Conservation (phyloP, 768 basidiomycete genomes). For the Naematelia encephala region DNA sequence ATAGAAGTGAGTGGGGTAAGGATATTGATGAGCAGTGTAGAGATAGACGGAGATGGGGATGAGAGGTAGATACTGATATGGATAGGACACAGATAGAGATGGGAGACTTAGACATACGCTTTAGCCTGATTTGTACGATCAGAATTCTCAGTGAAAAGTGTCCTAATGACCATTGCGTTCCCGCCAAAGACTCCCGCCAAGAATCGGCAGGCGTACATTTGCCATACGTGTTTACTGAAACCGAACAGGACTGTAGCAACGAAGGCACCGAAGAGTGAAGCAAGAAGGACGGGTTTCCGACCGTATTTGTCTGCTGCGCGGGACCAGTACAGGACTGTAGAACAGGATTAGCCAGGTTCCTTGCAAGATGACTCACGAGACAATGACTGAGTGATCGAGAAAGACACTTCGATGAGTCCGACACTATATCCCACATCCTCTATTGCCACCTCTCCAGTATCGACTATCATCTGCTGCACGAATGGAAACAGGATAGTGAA, state of each 20-base stretch:
- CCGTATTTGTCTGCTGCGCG: constrained; percentile 21
- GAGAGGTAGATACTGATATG: no score
- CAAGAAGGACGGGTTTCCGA: constrained; percentile 22
- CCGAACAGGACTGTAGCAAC: constrained; percentile 16
- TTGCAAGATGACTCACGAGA: constrained; percentile 10
- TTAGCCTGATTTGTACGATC: constrained; percentile 19
- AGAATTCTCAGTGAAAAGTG: constrained; percentile 23
- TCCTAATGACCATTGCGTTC: constrained; percentile 25
- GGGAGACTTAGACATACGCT: constrained; percentile 25
- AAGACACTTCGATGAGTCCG: constrained; percentile 20
- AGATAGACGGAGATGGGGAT: no score
- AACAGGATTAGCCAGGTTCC: neutral
- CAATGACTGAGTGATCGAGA: constrained; percentile 25
- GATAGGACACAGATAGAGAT: no score
- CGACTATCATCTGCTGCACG: constrained; percentile 27
- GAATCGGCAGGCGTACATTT: constrained; percentile 24
- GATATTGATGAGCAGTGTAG: no score
- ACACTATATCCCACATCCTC: constrained; percentile 26
- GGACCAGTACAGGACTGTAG: constrained; percentile 19
- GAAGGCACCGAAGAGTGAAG: constrained; percentile 23
- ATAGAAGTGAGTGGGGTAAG: no score
- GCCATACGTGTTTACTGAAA: constrained; percentile 20
- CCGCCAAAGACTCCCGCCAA: constrained; percentile 24
- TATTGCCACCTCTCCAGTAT: constrained; percentile 23
- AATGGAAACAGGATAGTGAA: constrained; percentile 27